These are phyloP conservation scores for Leptographium flavum DNA, from an alignment of 2,329 filamentous ascomycete species.

Conservation along the genomic window DNA sequence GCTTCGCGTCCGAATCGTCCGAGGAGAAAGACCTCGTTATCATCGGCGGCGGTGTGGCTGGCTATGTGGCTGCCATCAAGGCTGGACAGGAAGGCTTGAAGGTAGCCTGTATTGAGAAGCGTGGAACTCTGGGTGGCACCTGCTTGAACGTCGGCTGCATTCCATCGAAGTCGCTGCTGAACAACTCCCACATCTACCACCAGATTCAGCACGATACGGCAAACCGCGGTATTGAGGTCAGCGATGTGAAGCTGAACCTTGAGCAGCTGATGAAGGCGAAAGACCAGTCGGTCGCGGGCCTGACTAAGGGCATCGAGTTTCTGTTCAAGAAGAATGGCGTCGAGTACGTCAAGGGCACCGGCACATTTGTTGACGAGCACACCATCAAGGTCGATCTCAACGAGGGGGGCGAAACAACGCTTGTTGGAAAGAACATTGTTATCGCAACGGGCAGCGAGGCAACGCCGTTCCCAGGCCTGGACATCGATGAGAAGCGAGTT, in stretches of 20 bases:
- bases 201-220: conserved; percentile 95
- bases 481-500: conserved; percentile 94
- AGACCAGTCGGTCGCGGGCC: conserved; percentile 71
- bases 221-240: conserved; percentile 91
- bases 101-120: conserved; percentile 97
- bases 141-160: conserved; percentile 99
- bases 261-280: conserved; percentile 97
- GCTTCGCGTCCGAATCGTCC: conserved; percentile 43
- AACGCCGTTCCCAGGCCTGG: conserved; percentile 89
- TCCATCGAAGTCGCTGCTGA: conserved; percentile 96
- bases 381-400: conserved; percentile 81
- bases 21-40: conserved; percentile 95
- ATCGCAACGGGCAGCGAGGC: conserved; percentile 94
- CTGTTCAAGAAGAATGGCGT: conserved; percentile 99
- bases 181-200: conserved; percentile 98
- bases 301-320: conserved; percentile 97
- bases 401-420: conserved; percentile 78
- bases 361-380: conserved; percentile 75
- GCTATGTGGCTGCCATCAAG: conserved; percentile 98
- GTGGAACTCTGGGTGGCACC: conserved; percentile 84
- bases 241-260: conserved; percentile 93
- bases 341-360: conserved; percentile 92
- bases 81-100: conserved; percentile 94
- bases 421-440: conserved; percentile 91
- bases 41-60: conserved; percentile 94